Evolutionary conservation across 441 rosid genomes (phyloP).

Genomic region (Erodium trifolium): DNA sequence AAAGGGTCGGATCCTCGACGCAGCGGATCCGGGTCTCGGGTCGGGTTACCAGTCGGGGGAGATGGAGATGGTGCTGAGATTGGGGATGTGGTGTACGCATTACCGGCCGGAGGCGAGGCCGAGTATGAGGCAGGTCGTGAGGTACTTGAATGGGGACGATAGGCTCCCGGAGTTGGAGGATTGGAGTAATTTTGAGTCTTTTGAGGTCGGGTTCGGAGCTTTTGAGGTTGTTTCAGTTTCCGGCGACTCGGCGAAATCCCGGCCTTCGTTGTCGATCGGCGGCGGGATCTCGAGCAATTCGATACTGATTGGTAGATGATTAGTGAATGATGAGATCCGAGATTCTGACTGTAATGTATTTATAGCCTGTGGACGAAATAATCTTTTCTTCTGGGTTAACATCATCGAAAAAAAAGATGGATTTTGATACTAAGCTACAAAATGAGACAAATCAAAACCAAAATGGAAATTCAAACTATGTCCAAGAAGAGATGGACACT

Average conservation of each 20-base stretch:
- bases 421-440: no score
- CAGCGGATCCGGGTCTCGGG: constrained; percentile 31
- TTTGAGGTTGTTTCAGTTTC: constrained; percentile 17
- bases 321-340: no score
- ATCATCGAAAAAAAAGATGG: no score
- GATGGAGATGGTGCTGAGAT: constrained; percentile 28
- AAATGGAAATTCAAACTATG: no score
- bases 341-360: no score
- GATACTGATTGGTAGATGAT: constrained; percentile 26
- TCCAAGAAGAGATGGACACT: no score
- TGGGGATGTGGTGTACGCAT: constrained; percentile 39
- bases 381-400: no score
- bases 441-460: no score
- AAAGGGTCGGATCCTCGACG: constrained; percentile 20
- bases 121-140: constrained; percentile 34
- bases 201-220: constrained; percentile 9
- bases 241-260: constrained; percentile 15
- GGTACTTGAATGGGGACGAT: constrained; percentile 39
- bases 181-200: constrained; percentile 11
- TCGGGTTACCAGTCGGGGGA: constrained; percentile 23
- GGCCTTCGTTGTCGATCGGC: constrained; percentile 12
- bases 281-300: constrained; percentile 22
- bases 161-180: constrained; percentile 18
- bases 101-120: constrained; percentile 27
- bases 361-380: no score